Evolutionary conservation across 208 protist species (phyloP), one percentile per base, ranked within the genome.

Genomic region (Crithidia brevicula): DNA sequence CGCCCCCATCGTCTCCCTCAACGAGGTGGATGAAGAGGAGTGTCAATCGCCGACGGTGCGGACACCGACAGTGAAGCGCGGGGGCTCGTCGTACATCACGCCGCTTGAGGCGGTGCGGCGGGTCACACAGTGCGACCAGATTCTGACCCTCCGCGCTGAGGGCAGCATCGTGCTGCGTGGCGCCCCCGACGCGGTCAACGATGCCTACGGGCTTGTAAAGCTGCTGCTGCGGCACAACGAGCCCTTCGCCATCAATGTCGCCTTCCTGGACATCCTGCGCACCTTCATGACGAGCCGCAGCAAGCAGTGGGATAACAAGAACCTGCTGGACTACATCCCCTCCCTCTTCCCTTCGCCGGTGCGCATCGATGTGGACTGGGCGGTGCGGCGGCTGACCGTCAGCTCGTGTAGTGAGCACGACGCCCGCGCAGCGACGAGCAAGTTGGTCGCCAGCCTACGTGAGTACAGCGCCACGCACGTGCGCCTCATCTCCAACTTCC

Each of bases 281-380:
- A n/a, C 27, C 20, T 58, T 56, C 58, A 64, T 89, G 28, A 65
- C 71, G 28, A 67, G 52, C 11, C 72, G 69, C 4, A 57, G 6
- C 10, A 34, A 22, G 28, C 56, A 60, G 36, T 67, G 67, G 30
- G 46, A 28, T 4, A 22, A 30, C 23, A 25, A 43, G 8, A 72
- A 62, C 4, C 34, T 83, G 30, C 56, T 89, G 2, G 67, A 72
- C 13, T 56, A 79, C 53, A 47, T 89, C 15, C 58, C 50, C 15
- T 15, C 50, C 4, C 50, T 50, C 9, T 79, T 76, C 63, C 67
- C 77, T 16, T 49, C 69, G 3, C 50, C 79, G 13, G 58, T 86
- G 28, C 78, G 69, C 49, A 62, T 88, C 38, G 79, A 85, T n/a
- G 51, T 85, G n/a, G 77, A 83, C 51, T 78, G 76, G 38, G 59